Evolutionary conservation across 2,329 filamentous ascomycete genomes (phyloP).

Genomic region (Scortechinia acanthostroma): DNA sequence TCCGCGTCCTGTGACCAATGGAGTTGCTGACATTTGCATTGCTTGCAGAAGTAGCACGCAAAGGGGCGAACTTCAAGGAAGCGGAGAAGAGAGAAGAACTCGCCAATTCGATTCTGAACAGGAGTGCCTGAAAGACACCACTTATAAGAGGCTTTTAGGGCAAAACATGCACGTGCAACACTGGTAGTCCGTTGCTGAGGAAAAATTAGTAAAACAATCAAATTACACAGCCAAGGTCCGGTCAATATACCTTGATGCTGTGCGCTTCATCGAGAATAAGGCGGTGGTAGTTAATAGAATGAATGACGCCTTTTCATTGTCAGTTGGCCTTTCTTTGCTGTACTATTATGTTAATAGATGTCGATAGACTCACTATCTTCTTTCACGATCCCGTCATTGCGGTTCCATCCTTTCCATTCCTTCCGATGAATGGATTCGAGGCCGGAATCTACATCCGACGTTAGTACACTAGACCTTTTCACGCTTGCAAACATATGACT

Average conservation of each 20-base stretch:
- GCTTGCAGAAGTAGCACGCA: slow-evolving; percentile 87
- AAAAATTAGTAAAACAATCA: slow-evolving; percentile 27
- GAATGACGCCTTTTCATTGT: slow-evolving; percentile 60
- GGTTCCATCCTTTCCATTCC: slow-evolving; percentile 81
- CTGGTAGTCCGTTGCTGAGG: slow-evolving; percentile 77
- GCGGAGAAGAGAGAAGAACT: slow-evolving; percentile 88
- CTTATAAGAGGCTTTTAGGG: slow-evolving; percentile 77
- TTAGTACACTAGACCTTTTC: slow-evolving; percentile 5
- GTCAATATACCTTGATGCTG: slow-evolving; percentile 91
- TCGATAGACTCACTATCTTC: slow-evolving; percentile 32
- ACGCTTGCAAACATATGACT: slow-evolving; percentile 26
- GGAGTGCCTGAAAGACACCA: slow-evolving; percentile 96
- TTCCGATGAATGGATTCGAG: slow-evolving; percentile 88
- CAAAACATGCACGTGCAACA: slow-evolving; percentile 91
- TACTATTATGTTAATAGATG: too few species aligned
- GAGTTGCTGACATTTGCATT: slow-evolving; percentile 71
- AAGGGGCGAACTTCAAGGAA: slow-evolving; percentile 87
- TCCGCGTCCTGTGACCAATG: slow-evolving; percentile 76
- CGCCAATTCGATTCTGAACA: slow-evolving; percentile 91
- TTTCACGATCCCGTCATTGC: slow-evolving; percentile 74
- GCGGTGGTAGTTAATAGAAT: slow-evolving; percentile 80
- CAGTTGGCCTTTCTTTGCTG: too few species aligned
- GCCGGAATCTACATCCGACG: slow-evolving; percentile 34
- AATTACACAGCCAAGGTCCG: slow-evolving; percentile 11
- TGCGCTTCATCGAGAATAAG: slow-evolving; percentile 93